Evolutionary conservation across 768 basidiomycete species (phyloP).

Genomic region (Phlebiopsis gigantea): DNA sequence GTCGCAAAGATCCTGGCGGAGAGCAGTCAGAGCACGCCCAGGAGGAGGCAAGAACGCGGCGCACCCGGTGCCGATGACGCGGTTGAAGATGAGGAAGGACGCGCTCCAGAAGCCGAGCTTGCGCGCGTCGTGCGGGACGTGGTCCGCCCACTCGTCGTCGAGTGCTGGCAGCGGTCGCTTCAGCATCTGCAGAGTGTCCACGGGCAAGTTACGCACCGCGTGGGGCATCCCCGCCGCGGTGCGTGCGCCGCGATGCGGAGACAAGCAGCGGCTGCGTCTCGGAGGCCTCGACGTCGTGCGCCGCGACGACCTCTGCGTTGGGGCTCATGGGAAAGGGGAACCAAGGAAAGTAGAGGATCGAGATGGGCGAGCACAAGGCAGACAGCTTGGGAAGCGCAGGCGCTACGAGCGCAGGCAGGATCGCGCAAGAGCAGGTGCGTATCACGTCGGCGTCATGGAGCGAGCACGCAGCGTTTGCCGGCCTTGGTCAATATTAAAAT

Average conservation of each 20-base stretch:
- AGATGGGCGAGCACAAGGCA: neutral
- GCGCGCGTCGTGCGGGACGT: constrained; percentile 43
- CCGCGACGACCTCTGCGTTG: neutral
- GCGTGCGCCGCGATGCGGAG: neutral
- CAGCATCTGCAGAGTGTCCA: neutral
- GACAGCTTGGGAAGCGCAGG: neutral
- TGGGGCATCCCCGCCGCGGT: too few species aligned
- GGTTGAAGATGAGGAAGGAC: constrained; percentile 67
- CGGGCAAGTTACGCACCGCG: neutral
- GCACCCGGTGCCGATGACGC: constrained; percentile 70
- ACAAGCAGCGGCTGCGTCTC: neutral
- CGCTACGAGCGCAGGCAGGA: neutral
- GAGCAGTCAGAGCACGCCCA: neutral
- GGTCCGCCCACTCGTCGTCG: constrained; percentile 28
- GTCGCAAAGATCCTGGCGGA: constrained; percentile 62
- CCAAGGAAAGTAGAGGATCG: neutral
- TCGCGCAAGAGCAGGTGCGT: neutral
- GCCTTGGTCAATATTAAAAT: too few species aligned
- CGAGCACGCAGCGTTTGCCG: too few species aligned
- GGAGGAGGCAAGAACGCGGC: constrained; percentile 8
- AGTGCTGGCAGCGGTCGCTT: neutral
- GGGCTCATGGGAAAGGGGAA: neutral
- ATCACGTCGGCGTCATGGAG: too few species aligned
- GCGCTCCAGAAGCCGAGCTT: constrained; percentile 41
- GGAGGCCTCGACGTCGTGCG: neutral